phyloP scores from a whole-genome alignment of 106 monocot species.

The Vanilla planifolia region DNA sequence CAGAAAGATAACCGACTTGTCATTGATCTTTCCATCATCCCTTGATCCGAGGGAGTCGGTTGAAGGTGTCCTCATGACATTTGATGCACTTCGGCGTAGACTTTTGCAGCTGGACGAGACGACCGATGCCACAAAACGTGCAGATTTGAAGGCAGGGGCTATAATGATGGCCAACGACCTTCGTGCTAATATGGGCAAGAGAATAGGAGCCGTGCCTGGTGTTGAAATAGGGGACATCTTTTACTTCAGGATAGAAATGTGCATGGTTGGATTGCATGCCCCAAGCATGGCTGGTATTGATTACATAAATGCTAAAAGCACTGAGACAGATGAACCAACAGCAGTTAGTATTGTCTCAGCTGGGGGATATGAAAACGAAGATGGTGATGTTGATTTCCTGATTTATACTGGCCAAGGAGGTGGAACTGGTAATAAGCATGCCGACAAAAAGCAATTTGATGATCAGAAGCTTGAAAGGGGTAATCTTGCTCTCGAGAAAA shows the following conservation, averaged over 20 bases:
- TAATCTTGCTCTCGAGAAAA: constrained; percentile 86
- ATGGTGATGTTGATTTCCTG: constrained; percentile 37
- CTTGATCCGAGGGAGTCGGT: constrained; percentile 41
- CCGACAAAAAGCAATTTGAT: constrained; percentile 21
- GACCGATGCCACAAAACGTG: constrained; percentile 27
- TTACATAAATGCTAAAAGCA: constrained; percentile 32
- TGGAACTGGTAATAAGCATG: neutral
- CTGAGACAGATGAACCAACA: constrained; percentile 28
- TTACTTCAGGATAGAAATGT: constrained; percentile 76
- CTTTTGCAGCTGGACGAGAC: constrained; percentile 53
- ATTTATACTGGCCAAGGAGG: constrained; percentile 85
- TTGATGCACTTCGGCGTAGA: constrained; percentile 56
- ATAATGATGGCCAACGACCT: constrained; percentile 52
- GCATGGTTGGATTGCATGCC: constrained; percentile 66
- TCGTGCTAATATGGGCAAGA: constrained; percentile 37
- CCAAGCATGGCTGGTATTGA: constrained; percentile 74
- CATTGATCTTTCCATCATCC: constrained; percentile 24
- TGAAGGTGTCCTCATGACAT: constrained; percentile 50
- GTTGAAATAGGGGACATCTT: constrained; percentile 77
- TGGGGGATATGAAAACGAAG: constrained; percentile 82
- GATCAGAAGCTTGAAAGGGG: constrained; percentile 90
- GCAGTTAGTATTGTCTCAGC: constrained; percentile 71
- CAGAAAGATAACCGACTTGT: constrained; percentile 14
- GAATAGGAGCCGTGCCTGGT: constrained; percentile 57
- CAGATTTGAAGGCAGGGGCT: constrained; percentile 47